phyloP scores from a whole-genome alignment of 1,284 basidiomycete genomes.

The Tausonia pullulans region DNA sequence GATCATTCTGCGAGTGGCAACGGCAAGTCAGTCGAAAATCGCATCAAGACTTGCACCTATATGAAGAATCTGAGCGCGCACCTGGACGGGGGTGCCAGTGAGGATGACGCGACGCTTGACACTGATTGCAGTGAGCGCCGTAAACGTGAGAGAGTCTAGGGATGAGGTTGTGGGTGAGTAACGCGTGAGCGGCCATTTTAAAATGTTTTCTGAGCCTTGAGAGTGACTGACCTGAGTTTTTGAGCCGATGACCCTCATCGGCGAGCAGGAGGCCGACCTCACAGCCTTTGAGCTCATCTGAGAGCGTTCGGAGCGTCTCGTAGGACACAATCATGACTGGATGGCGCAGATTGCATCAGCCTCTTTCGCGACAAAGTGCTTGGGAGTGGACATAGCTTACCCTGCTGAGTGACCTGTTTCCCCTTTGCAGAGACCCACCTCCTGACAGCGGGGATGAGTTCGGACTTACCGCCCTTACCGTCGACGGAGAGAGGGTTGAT shows the following conservation, averaged over 20 bases:
- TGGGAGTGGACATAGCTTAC: constrained; percentile 37
- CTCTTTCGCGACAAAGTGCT: background rate
- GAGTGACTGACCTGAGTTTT: constrained; percentile 68
- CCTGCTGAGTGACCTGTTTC: constrained; percentile 76
- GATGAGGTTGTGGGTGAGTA: background rate
- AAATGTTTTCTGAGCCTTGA: no score
- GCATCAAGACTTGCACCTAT: background rate
- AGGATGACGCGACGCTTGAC: constrained; percentile 92
- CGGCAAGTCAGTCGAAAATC: background rate
- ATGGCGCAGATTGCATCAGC: background rate
- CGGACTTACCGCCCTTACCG: constrained; percentile 75
- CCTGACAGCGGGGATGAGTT: constrained; percentile 62
- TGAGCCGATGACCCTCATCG: constrained; percentile 93
- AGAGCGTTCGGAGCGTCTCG: constrained; percentile 80
- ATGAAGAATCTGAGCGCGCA: constrained; percentile 24
- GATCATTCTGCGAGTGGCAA: constrained; percentile 61
- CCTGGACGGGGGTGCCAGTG: constrained; percentile 92
- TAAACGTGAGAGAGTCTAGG: constrained; percentile 76
- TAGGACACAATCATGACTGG: constrained; percentile 98
- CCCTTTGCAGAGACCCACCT: constrained; percentile 80
- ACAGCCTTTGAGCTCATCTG: constrained; percentile 61
- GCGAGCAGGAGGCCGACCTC: constrained; percentile 84
- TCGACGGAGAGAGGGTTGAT: constrained; percentile 74
- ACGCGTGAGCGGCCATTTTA: background rate
- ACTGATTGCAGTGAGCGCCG: constrained; percentile 69